Evolutionary conservation across 2,329 filamentous ascomycete genomes (phyloP).

Genomic region (Fusarium nurragi): DNA sequence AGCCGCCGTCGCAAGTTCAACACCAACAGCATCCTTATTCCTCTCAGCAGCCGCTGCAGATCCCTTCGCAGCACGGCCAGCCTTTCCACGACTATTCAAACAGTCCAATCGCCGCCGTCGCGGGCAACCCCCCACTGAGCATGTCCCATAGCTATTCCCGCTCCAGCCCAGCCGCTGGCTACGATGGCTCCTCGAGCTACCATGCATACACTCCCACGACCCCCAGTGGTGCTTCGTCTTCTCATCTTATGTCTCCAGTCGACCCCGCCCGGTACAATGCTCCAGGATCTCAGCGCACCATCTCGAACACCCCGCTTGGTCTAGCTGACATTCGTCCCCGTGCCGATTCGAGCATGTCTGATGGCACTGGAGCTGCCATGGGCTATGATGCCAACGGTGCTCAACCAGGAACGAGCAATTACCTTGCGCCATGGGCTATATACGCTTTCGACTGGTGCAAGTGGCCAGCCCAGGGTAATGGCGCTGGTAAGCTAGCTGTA

Average conservation of each 20-base stretch:
- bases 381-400: conserved; percentile 73
- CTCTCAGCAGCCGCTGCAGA: conserved; percentile 45
- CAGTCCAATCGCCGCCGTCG: conserved; percentile 51
- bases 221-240: conserved; percentile 64
- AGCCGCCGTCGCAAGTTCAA: conserved; percentile 49
- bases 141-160: conserved; percentile 81
- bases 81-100: conserved; percentile 59
- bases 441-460: conserved; percentile 99
- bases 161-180: conserved; percentile 77
- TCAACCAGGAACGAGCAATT: conserved; percentile 83
- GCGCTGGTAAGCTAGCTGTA: conserved; percentile 90
- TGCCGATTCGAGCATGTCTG: conserved; percentile 81
- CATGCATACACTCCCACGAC: conserved; percentile 70
- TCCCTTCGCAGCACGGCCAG: conserved; percentile 62
- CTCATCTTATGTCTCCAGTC: conserved; percentile 71
- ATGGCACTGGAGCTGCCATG: conserved; percentile 70
- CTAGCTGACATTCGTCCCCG: conserved; percentile 91
- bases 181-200: conserved; percentile 63
- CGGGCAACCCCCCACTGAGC: conserved; percentile 72
- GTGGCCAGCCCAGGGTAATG: conserved; percentile 83
- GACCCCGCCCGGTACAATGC: conserved; percentile 64
- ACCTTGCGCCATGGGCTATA: conserved; percentile 91
- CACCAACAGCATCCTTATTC: conserved; percentile 49
- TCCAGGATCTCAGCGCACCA: conserved; percentile 67
- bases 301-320: conserved; percentile 87